Evolutionary conservation across 371 early-diverging fungal genomes (phyloP).

Genomic region (Apophysomyces ossiformis): DNA sequence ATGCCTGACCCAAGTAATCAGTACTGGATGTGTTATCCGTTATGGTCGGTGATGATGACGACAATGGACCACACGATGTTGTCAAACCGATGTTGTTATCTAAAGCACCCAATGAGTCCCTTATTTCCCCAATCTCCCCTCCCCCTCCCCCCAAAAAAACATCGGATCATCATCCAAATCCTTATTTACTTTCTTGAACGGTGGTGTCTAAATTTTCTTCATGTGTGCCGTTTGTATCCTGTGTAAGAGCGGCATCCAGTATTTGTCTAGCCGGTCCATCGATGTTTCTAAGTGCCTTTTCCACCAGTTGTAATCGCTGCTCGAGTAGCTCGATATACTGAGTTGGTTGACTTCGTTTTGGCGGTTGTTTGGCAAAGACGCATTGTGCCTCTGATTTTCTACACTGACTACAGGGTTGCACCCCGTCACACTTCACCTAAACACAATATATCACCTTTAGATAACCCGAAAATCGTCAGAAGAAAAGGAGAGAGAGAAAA

Average conservation of each 20-base stretch:
- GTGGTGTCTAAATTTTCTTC: conserved; percentile 2
- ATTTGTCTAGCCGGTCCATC: conserved; percentile 32
- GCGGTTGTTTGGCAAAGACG: conserved; percentile 49
- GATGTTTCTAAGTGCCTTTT: conserved; percentile 45
- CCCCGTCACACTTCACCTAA: conserved; percentile 59
- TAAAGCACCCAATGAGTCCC: neutral
- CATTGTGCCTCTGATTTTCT: conserved; percentile 42
- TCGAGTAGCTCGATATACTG: conserved; percentile 56
- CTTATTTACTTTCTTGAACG: conserved; percentile 8
- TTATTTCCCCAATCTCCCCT: too few relatives aligned
- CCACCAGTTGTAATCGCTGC: conserved; percentile 45
- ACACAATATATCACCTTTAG: neutral
- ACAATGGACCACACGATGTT: conserved; percentile 8
- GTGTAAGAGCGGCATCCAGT: conserved; percentile 28
- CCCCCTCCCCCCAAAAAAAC: too few relatives aligned
- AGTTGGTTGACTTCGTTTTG: conserved; percentile 51
- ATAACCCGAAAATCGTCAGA: too few relatives aligned
- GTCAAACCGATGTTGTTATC: conserved; percentile 7
- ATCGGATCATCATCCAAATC: neutral
- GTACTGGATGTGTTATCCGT: conserved; percentile 32
- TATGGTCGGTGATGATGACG: neutral
- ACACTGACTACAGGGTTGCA: conserved; percentile 53
- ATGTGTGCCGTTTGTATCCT: conserved; percentile 2
- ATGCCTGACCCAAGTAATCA: conserved; percentile 52
- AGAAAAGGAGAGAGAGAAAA: too few relatives aligned